Conservation (phyloP, 441 rosid species). For the Gossypium schwendimanii region DNA sequence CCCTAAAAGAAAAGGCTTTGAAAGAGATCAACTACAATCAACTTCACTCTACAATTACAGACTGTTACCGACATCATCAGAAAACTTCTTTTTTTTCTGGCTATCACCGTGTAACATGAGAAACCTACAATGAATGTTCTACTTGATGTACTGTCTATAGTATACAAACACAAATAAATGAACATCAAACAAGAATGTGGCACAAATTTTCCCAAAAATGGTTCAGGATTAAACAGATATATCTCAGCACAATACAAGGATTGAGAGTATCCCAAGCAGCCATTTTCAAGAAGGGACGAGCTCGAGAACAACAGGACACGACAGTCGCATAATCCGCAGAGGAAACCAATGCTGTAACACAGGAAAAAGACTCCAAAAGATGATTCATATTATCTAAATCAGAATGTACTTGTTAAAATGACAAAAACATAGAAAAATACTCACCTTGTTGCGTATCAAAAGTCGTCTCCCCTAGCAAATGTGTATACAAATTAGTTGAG, state of each 20-base stretch:
- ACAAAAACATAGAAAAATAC: background rate
- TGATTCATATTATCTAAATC: background rate
- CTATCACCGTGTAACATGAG: background rate
- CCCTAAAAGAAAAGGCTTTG: background rate
- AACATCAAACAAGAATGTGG: background rate
- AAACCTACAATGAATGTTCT: background rate
- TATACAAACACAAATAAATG: background rate
- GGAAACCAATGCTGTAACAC: background rate
- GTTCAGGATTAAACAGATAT: background rate
- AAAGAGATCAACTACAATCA: background rate
- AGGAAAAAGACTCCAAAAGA: background rate
- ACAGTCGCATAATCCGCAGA: background rate
- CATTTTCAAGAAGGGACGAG: background rate
- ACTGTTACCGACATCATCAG: background rate
- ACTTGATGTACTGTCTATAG: background rate
- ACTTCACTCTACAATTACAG: background rate
- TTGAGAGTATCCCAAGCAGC: background rate
- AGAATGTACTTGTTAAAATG: background rate
- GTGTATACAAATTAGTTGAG: background rate
- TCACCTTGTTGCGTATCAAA: conserved; percentile 15
- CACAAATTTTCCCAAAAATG: background rate
- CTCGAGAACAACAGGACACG: background rate
- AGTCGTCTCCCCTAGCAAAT: background rate
- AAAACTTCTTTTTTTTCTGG: background rate
- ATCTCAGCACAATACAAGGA: background rate